These are phyloP conservation scores for Nothophoma quercina DNA, from an alignment of 2,329 filamentous ascomycete species.

Conservation along the genomic window DNA sequence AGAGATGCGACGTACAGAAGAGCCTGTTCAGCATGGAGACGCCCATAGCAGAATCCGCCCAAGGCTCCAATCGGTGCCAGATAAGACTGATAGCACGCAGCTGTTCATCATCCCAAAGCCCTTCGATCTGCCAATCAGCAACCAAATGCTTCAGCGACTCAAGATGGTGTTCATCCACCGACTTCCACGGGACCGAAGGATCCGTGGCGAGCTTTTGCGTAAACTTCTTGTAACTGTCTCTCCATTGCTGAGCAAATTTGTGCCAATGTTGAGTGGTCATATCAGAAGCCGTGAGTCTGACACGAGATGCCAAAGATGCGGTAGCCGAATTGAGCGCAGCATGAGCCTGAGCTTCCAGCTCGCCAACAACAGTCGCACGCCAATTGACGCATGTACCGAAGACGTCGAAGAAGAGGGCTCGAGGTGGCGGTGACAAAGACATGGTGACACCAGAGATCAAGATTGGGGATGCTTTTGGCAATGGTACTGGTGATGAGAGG, in stretches of 20 bases:
- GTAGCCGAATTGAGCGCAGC: conserved; percentile 57
- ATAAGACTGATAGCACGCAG: conserved; percentile 59
- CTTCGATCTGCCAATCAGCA: conserved; percentile 61
- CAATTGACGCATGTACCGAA: conserved; percentile 85
- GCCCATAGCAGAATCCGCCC: conserved; percentile 69
- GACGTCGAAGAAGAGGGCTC: conserved; percentile 75
- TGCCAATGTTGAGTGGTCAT: conserved; percentile 68
- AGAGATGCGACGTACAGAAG: conserved; percentile 50
- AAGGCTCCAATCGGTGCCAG: conserved; percentile 77
- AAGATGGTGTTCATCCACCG: conserved; percentile 75
- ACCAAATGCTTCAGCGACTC: conserved; percentile 69
- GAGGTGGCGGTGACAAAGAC: conserved; percentile 46
- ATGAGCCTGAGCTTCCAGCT: conserved; percentile 62
- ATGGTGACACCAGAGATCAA: conserved; percentile 27
- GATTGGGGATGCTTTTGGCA: conserved; percentile 12
- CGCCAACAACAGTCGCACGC: conserved; percentile 70
- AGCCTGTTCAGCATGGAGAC: conserved; percentile 61
- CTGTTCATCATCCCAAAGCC: conserved; percentile 62
- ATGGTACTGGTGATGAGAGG: conserved; percentile 19
- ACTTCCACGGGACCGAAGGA: conserved; percentile 62
- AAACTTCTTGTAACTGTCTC: conserved; percentile 69
- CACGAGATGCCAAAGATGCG: conserved; percentile 54
- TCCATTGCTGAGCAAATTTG: conserved; percentile 74
- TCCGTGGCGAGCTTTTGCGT: conserved; percentile 61
- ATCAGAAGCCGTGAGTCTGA: conserved; percentile 58